These are phyloP conservation scores for Pythium guiyangense DNA, from an alignment of 352 stramenopile genomes.

Conservation along the genomic window DNA sequence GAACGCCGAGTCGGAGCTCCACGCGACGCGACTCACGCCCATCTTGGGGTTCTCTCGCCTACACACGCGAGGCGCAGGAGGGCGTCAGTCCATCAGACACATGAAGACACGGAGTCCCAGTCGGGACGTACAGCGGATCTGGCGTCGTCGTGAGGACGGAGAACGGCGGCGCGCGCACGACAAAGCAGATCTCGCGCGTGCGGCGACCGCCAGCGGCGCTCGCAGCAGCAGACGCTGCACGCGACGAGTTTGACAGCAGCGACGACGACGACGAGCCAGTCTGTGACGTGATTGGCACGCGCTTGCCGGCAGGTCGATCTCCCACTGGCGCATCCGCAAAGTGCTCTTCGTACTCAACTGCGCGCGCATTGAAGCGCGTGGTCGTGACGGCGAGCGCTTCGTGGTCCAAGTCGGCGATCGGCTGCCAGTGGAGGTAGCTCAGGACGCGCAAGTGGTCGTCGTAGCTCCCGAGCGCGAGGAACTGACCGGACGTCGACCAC, in stretches of 20 bases:
- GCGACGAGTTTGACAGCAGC: conserved; percentile 51
- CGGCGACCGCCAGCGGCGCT: conserved; percentile 48
- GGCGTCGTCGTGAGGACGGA: conserved; percentile 59
- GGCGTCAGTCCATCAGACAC: not conserved
- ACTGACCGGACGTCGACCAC: conserved; percentile 78
- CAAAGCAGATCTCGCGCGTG: conserved; percentile 58
- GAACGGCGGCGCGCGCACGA: conserved; percentile 61
- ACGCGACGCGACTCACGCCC: conserved; percentile 57
- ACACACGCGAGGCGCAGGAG: not conserved
- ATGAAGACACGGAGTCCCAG: not conserved
- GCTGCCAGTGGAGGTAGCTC: conserved; percentile 75
- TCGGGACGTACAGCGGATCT: conserved; percentile 55
- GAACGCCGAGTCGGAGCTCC: conserved; percentile 67
- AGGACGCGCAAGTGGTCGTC: conserved; percentile 75
- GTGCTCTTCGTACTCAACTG: conserved; percentile 67
- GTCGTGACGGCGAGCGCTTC: conserved; percentile 42
- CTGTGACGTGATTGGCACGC: conserved; percentile 28
- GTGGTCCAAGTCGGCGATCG: conserved; percentile 70
- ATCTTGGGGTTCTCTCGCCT: conserved; percentile 74
- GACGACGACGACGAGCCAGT: conserved; percentile 20
- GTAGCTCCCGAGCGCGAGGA: conserved; percentile 73
- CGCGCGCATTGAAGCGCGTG: conserved; percentile 38
- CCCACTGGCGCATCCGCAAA: conserved; percentile 44
- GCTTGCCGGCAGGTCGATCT: conserved; percentile 56
- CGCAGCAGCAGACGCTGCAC: conserved; percentile 51